Evolutionary conservation across 1,139 yeast species (phyloP).

Genomic region (Saccharomyces pastorianus): DNA sequence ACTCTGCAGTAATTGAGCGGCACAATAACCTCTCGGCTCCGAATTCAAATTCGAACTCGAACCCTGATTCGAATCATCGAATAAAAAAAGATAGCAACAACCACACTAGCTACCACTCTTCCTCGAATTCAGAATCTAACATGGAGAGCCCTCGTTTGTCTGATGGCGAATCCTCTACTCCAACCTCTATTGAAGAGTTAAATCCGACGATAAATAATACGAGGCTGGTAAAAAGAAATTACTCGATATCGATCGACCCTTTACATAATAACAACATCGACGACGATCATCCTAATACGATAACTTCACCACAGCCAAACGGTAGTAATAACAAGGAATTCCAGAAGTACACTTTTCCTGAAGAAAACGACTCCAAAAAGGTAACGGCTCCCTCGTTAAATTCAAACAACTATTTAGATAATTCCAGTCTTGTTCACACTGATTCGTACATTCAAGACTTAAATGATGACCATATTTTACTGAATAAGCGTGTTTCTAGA

Average conservation of each 20-base stretch:
- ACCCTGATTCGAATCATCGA: neutral
- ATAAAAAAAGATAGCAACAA: conserved; percentile 1
- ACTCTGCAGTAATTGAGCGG: neutral
- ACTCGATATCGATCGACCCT: neutral
- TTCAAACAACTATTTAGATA: neutral
- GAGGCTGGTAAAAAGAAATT: neutral
- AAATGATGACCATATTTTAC: conserved; percentile 16
- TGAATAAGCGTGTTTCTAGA: conserved; percentile 19
- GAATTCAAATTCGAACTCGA: neutral
- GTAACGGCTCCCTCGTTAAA: neutral
- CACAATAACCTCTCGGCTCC: neutral
- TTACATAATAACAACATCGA: neutral
- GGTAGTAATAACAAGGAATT: neutral
- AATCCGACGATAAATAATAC: neutral
- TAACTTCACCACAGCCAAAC: neutral
- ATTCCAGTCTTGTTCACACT: conserved; percentile 17
- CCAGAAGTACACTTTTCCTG: neutral
- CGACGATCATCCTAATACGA: neutral
- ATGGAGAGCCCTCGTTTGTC: conserved; percentile 16
- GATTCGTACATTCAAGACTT: conserved; percentile 25
- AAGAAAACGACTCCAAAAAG: neutral
- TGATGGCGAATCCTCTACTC: conserved; percentile 19
- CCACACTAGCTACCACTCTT: conserved; percentile 17
- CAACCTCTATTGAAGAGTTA: conserved; percentile 22
- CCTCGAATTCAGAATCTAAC: conserved; percentile 20